Evolutionary conservation across 2,329 filamentous ascomycete species (phyloP), one percentile per base, ranked within the genome.

Genomic region (Furcasterigmium furcatum): DNA sequence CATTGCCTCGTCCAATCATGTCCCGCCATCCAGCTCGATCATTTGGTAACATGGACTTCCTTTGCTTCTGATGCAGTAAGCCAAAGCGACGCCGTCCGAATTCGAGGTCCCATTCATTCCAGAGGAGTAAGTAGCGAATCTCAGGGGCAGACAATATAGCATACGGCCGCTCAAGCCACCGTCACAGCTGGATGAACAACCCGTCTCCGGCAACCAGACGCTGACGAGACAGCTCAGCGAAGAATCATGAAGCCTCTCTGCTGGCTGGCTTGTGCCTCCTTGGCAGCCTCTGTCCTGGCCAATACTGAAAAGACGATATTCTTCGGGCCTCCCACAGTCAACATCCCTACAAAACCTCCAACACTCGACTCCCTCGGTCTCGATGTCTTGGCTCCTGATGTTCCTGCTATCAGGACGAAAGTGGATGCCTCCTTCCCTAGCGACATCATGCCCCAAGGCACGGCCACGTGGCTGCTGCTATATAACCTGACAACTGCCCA

Each of bases 271-370:
- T 12, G n/a, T 18, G 34, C n/a, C 12, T 2, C 34, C 7, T 27
- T 36, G 34, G 34, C 34, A 18, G 19, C n/a, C 7, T 10, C n/a
- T 19, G 34, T 36, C 8, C 24, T 27, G 14, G 90, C 87, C 63
- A 97, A 99, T 64, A 86, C 87, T 45, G 94, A 97, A 64, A 99
- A 99, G 69, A 76, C 80, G 55, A 89, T 97, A 58, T 97, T 99
- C 70, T 72, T 86, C 29, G 90, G 81, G 19, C 91, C 91, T 10
- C 61, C 70, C 25, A 65, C 73, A 25, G 64, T 80, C 57, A 64
- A 73, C 45, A 66, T 87, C 38, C 79, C 85, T 29, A 65, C 76
- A 44, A 63, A 71, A 42, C 74, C 72, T 54, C 79, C 77, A 47
- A 76, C 69, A 21, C 65, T 88, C 41, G 73, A 79, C 48, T 72